phyloP scores from a whole-genome alignment of 2,329 filamentous ascomycete genomes.

The Fonsecaea pedrosoi region DNA sequence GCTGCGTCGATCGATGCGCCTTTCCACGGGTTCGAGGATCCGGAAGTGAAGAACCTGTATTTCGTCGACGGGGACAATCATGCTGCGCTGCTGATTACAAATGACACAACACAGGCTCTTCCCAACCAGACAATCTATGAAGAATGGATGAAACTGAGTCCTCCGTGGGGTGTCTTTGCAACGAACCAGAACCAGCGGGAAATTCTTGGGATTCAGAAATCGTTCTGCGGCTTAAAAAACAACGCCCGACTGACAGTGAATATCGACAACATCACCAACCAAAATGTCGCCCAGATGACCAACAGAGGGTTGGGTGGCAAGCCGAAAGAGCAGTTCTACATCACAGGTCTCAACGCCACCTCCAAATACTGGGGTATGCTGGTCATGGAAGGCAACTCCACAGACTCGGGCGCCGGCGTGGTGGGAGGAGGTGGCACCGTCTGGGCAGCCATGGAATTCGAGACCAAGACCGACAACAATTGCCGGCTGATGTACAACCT shows the following conservation, averaged over 20 bases:
- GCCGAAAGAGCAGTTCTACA: slow-evolving; percentile 87
- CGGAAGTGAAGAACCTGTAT: slow-evolving; percentile 65
- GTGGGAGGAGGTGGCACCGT: slow-evolving; percentile 78
- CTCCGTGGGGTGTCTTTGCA: slow-evolving; percentile 79
- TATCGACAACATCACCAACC: slow-evolving; percentile 58
- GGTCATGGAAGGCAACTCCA: slow-evolving; percentile 66
- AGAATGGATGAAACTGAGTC: slow-evolving; percentile 63
- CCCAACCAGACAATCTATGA: slow-evolving; percentile 57
- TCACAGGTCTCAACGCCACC: slow-evolving; percentile 74
- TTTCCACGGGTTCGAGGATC: slow-evolving; percentile 63
- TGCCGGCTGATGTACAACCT: slow-evolving; percentile 87
- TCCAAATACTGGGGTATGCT: slow-evolving; percentile 76
- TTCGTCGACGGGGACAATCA: slow-evolving; percentile 85
- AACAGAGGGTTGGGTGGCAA: slow-evolving; percentile 68
- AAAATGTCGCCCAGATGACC: slow-evolving; percentile 68
- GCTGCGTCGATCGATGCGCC: slow-evolving; percentile 80
- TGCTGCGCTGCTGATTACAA: slow-evolving; percentile 79
- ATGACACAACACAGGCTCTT: slow-evolving; percentile 67
- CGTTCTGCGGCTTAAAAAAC: slow-evolving; percentile 78
- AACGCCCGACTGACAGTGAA: slow-evolving; percentile 69
- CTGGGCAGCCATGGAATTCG: slow-evolving; percentile 74
- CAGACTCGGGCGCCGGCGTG: slow-evolving; percentile 59
- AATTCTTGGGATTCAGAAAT: slow-evolving; percentile 74
- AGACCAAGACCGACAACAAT: slow-evolving; percentile 78
- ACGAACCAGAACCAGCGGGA: slow-evolving; percentile 64